A percentile compares a stretch with the other conserved stretches of the same genome.
These are phyloP conservation scores for Fagus sylvatica DNA, from an alignment of 306 rosid genomes.

Conservation along the genomic window DNA sequence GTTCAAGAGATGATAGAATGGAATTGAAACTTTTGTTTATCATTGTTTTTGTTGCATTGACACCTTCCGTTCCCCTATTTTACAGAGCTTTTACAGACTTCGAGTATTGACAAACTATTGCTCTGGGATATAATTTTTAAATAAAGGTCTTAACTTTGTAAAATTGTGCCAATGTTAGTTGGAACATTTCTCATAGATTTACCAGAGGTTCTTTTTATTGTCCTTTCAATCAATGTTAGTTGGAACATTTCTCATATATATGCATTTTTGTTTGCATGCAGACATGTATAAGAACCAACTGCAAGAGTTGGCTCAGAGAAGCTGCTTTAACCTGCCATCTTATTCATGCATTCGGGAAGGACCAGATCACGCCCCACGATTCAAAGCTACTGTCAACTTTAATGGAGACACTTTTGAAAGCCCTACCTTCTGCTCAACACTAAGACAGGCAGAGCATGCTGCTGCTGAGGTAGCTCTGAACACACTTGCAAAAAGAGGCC, in stretches of 20 bases:
- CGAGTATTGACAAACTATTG: background rate
- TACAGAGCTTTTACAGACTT: background rate
- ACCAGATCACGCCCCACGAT: slow-evolving; percentile 88
- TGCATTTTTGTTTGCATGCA: slow-evolving; percentile 17
- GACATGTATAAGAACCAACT: slow-evolving; percentile 73
- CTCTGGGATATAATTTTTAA: background rate
- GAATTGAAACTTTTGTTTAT: background rate
- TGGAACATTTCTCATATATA: slow-evolving; percentile 12
- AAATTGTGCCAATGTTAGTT: background rate
- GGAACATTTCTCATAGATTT: background rate
- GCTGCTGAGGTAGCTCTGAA: slow-evolving; percentile 82
- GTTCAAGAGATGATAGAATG: background rate
- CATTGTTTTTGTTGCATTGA: background rate
- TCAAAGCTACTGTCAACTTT: slow-evolving; percentile 82
- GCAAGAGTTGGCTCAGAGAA: slow-evolving; percentile 91
- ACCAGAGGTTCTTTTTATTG: background rate
- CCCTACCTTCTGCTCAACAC: slow-evolving; percentile 74
- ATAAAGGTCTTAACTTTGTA: background rate
- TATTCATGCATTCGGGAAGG: slow-evolving; percentile 91
- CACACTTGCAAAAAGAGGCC: slow-evolving; percentile 71
- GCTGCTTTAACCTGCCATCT: slow-evolving; percentile 86
- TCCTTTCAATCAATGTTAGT: background rate
- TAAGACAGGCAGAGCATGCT: slow-evolving; percentile 83
- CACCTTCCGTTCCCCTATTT: background rate
- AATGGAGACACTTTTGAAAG: slow-evolving; percentile 83